phyloP scores from a whole-genome alignment of 805 yeast genomes.

The Yamadazyma scolyti region DNA sequence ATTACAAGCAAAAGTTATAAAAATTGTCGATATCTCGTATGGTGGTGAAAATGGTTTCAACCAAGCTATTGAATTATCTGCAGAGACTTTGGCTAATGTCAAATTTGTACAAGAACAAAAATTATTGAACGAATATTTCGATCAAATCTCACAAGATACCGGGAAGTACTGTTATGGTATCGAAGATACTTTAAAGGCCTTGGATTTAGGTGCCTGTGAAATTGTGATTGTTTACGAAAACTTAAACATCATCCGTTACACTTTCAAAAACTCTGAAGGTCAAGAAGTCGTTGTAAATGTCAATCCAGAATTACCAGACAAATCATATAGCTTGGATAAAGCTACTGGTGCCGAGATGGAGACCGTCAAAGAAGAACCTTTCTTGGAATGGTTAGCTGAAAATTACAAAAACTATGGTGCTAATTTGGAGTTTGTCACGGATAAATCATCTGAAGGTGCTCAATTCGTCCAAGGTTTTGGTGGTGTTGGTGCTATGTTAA shows the following conservation, averaged over 20 bases:
- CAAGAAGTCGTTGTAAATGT: conserved; percentile 69
- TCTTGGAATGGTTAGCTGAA: conserved; percentile 98
- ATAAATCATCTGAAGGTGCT: conserved; percentile 96
- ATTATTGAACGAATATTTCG: conserved; percentile 86
- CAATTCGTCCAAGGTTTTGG: conserved; percentile 98
- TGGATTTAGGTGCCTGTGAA: conserved; percentile 95
- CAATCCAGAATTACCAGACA: conserved; percentile 68
- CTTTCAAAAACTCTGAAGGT: conserved; percentile 80
- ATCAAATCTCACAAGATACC: conserved; percentile 95
- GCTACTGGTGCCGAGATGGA: conserved; percentile 92
- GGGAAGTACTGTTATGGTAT: conserved; percentile 98
- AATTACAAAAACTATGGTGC: conserved; percentile 95
- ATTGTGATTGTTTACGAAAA: conserved; percentile 90
- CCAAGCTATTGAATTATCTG: conserved; percentile 97
- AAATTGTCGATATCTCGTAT: conserved; percentile 93
- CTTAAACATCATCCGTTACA: conserved; percentile 79
- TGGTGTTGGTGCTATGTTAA: conserved; percentile 95
- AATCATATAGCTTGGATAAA: conserved; percentile 74
- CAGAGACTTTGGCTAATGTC: conserved; percentile 95
- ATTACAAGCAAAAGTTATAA: conserved; percentile 79
- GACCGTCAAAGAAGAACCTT: conserved; percentile 73
- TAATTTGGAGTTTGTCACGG: conserved; percentile 91
- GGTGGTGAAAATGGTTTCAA: conserved; percentile 99
- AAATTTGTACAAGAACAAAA: conserved; percentile 98
- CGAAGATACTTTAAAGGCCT: conserved; percentile 92